Evolutionary conservation across 495 filamentous ascomycete genomes (phyloP), one percentile per base, ranked within the genome.

Genomic region (Tetracladium marchalianum): DNA sequence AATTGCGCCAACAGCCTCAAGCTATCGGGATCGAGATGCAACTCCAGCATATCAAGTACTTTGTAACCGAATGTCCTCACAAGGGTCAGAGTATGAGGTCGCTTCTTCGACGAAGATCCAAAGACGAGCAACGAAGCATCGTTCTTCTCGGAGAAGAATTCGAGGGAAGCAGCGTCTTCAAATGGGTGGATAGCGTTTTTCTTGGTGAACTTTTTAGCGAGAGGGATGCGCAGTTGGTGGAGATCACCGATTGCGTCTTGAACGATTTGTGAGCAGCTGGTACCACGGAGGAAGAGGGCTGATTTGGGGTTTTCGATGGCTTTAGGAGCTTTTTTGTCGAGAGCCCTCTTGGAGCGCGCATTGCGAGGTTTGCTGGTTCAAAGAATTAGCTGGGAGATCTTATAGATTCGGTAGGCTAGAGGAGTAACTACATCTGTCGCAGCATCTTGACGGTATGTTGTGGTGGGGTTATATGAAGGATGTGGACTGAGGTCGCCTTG

Each of bases 111-210:
- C 67, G 81, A 80, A 60, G 76, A 82, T 19, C 79, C 86, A 56
- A 92, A 90, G 44, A 90, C 76, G 11, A 88, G 68, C 16, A 92
- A 62, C 5, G 81, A 81, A 54, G 85, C 79, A 66, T 98, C 92
- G 62, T 98, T 98, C 72, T 97, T 98, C 57, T 87, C 78, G 50
- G 81, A 81, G 68, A 97, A 84, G 71, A 98, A 97, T 61, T 93
- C 85, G 18, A 98, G 72, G 15, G 81, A 85, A 12, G 84, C 72
- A 43, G 82, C 66, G 61, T 90, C 90, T 66, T 95, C 93, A 66
- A 97, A 98, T 2, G 92, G 92, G 60, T 88, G 90, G 53, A 94
- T 80, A 44, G 76, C 69, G 62, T 98, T 98, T 68, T 94, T 95
- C 73, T 96, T 97, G 64, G 76, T 84, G 71, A 98, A 95, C 44